A percentile compares a stretch with the other conserved stretches of the same genome.
phyloP scores from a whole-genome alignment of 2,329 filamentous ascomycete species.

The Fusarium metavorans region DNA sequence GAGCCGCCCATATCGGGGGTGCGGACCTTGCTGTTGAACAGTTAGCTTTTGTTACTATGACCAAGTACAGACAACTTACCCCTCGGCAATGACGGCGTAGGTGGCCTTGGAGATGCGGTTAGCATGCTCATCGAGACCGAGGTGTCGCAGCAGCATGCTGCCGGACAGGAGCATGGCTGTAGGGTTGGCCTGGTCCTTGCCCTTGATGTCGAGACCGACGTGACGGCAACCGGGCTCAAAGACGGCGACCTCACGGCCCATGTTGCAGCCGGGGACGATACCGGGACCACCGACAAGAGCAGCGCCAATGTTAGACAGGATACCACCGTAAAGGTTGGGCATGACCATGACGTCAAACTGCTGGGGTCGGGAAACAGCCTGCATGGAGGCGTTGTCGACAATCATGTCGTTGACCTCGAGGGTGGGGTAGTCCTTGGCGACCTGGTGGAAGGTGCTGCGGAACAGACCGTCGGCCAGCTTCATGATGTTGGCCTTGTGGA shows the following conservation, averaged over 20 bases:
- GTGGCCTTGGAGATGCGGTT: constrained; percentile 95
- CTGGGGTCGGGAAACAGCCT: constrained; percentile 94
- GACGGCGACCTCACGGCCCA: constrained; percentile 97
- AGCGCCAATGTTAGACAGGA: constrained; percentile 98
- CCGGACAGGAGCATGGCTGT: constrained; percentile 95
- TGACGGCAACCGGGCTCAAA: constrained; percentile 99
- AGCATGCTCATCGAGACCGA: constrained; percentile 97
- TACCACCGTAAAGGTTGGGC: constrained; percentile 99
- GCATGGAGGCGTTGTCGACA: constrained; percentile 99
- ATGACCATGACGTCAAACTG: constrained; percentile 99
- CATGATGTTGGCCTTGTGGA: constrained; percentile 99
- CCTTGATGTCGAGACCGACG: constrained; percentile 99
- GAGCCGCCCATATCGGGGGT: constrained; percentile 97
- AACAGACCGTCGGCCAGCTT: constrained; percentile 99
- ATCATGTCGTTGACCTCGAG: constrained; percentile 99
- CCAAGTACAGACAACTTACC: constrained; percentile 67
- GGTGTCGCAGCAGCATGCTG: constrained; percentile 96
- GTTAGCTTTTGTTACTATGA: constrained; percentile 53
- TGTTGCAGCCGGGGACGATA: constrained; percentile 98
- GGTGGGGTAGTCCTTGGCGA: constrained; percentile 94
- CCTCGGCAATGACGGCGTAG: constrained; percentile 85
- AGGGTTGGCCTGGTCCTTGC: constrained; percentile 99
- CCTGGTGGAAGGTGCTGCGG: constrained; percentile 94
- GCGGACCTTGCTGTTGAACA: constrained; percentile 75
- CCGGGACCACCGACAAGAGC: constrained; percentile 96